These are phyloP conservation scores for Aspergillus pseudoterreus DNA, from an alignment of 2,329 filamentous ascomycete species.

Conservation along the genomic window DNA sequence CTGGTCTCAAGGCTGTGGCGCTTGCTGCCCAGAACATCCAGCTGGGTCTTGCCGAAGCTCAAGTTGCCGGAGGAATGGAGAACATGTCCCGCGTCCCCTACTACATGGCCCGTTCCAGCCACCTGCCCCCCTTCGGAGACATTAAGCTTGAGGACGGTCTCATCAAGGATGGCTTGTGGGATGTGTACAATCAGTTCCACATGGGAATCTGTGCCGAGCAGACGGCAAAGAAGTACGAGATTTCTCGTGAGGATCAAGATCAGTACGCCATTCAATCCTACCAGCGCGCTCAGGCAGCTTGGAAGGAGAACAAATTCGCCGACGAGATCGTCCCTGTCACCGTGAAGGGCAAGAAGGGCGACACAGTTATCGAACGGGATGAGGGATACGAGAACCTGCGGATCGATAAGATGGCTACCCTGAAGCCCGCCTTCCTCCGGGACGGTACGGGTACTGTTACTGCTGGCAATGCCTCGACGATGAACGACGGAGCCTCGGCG, in stretches of 20 bases:
- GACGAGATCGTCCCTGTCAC: conserved; percentile 90
- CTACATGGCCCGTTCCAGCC: conserved; percentile 78
- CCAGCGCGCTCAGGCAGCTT: conserved; percentile 83
- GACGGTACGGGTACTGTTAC: conserved; percentile 88
- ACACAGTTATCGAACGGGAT: conserved; percentile 72
- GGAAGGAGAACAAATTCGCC: conserved; percentile 75
- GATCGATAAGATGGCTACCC: conserved; percentile 74
- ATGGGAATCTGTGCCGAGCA: conserved; percentile 98
- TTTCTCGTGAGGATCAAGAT: conserved; percentile 85
- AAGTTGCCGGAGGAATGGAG: conserved; percentile 95
- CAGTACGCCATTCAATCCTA: conserved; percentile 87
- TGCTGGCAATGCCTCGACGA: conserved; percentile 86
- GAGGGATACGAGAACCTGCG: conserved; percentile 88
- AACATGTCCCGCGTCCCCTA: conserved; percentile 95
- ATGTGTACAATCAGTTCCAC: conserved; percentile 94
- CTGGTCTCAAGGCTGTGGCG: conserved; percentile 85
- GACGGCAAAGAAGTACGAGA: conserved; percentile 79
- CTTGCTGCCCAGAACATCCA: conserved; percentile 94
- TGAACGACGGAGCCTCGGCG: conserved; percentile 92
- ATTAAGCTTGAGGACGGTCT: conserved; percentile 85
- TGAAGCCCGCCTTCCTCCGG: conserved; percentile 88
- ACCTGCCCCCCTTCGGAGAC: conserved; percentile 80
- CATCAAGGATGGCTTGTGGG: conserved; percentile 91
- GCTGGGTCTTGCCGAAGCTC: conserved; percentile 80
- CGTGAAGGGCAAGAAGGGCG: conserved; percentile 78